Evolutionary conservation across 345 rosid species (phyloP).

Genomic region (Mallotus nudiflorus): DNA sequence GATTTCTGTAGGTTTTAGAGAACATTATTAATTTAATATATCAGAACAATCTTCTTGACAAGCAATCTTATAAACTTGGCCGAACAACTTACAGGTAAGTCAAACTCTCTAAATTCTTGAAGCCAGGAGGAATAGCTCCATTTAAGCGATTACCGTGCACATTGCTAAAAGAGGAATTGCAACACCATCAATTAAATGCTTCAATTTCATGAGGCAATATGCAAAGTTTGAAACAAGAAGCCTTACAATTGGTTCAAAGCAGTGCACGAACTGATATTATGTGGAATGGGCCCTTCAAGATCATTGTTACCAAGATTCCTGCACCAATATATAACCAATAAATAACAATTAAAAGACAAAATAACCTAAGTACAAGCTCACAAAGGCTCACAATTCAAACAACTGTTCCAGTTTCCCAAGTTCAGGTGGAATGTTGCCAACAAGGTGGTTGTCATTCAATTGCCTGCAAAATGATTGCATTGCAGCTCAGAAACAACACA

Average conservation of each 20-base stretch:
- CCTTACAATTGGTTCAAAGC: constrained; percentile 91
- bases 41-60: neutral
- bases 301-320: constrained; percentile 91
- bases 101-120: constrained; percentile 72
- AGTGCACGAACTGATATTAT: constrained; percentile 74
- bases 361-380: neutral
- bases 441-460: constrained; percentile 66
- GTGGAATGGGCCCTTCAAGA: constrained; percentile 85
- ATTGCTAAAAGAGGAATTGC: constrained; percentile 39
- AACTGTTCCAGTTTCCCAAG: constrained; percentile 88
- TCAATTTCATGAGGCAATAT: neutral
- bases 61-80: neutral
- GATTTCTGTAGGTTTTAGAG: constrained; percentile 49
- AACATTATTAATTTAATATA: neutral
- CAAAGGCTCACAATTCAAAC: constrained; percentile 76
- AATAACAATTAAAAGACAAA: neutral
- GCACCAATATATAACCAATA: neutral
- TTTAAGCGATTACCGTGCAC: constrained; percentile 77
- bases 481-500: neutral
- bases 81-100: constrained; percentile 72
- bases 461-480: constrained; percentile 46
- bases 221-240: neutral
- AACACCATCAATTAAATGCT: neutral
- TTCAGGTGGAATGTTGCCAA: constrained; percentile 83
- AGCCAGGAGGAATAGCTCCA: constrained; percentile 78